These are phyloP conservation scores for Globisporangium megalacanthum DNA, from an alignment of 352 stramenopile species.

Conservation along the genomic window DNA sequence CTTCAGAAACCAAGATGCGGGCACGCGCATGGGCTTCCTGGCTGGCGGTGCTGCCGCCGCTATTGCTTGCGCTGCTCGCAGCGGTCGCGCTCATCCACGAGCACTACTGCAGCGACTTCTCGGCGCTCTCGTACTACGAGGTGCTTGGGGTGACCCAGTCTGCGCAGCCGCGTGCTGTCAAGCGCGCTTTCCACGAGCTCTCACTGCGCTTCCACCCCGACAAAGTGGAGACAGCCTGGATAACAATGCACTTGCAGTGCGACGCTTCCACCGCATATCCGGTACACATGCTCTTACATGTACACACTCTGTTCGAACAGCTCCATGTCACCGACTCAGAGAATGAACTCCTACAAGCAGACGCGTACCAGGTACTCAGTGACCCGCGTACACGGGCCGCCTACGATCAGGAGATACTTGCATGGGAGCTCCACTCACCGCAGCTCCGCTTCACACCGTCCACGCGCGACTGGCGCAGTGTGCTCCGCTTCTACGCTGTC, in stretches of 20 bases:
- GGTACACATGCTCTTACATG: constrained; percentile 4
- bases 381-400: constrained; percentile 14
- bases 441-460: constrained; percentile 6
- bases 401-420: constrained; percentile 25
- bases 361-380: constrained; percentile 26
- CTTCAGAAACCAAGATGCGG: too few relatives aligned
- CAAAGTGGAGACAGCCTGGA: constrained; percentile 25
- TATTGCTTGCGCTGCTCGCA: constrained; percentile 8
- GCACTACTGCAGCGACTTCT: constrained; percentile 31
- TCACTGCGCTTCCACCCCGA: constrained; percentile 74
- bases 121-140: constrained; percentile 32
- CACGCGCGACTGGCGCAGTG: constrained; percentile 2
- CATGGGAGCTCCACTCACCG: constrained; percentile 16
- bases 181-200: constrained; percentile 59
- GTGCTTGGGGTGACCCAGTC: constrained; percentile 21
- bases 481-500: constrained; percentile 24
- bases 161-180: constrained; percentile 32
- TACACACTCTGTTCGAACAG: neutral
- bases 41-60: constrained; percentile 7
- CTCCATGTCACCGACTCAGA: neutral
- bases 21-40: constrained; percentile 32
- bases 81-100: constrained; percentile 20
- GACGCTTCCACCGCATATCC: constrained; percentile 34
- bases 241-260: constrained; percentile 19
- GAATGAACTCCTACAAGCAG: constrained; percentile 2